Conservation (phyloP, 306 rosid genomes). For the Canavalia gladiata region DNA sequence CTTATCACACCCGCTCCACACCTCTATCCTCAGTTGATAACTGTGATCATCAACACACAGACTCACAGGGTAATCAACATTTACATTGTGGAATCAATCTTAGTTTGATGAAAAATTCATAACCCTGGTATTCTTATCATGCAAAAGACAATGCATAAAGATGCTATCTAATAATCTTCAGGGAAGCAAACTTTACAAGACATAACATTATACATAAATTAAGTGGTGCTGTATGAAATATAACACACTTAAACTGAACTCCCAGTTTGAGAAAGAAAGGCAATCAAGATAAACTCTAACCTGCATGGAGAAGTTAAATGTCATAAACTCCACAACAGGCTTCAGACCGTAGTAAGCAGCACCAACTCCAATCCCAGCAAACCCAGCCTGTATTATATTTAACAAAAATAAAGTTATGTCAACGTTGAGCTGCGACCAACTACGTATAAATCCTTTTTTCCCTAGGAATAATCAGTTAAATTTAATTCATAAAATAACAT, state of each 20-base stretch:
- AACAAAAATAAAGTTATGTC: slow-evolving; percentile 32
- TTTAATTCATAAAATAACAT: neutral
- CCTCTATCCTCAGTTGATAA: neutral
- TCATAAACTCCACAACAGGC: slow-evolving; percentile 97
- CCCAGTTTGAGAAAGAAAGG: slow-evolving; percentile 24
- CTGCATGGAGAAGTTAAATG: slow-evolving; percentile 99
- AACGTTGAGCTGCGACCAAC: slow-evolving; percentile 37
- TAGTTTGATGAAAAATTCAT: neutral
- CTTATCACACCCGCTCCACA: neutral
- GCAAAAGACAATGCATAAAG: neutral
- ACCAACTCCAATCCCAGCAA: slow-evolving; percentile 98
- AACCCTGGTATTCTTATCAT: neutral
- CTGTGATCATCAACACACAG: neutral
- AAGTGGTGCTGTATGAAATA: neutral
- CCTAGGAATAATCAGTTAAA: slow-evolving; percentile 17
- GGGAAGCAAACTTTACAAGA: slow-evolving; percentile 10
- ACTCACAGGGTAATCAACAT: neutral
- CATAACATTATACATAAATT: neutral
- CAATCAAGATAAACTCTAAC: slow-evolving; percentile 55
- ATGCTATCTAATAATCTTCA: slow-evolving; percentile 19
- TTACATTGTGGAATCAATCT: neutral
- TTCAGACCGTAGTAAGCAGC: slow-evolving; percentile 96
- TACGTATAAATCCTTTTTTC: slow-evolving; percentile 8
- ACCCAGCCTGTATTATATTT: slow-evolving; percentile 86
- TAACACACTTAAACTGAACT: neutral